Base-by-base conservation (phyloP, 257 asterid genomes). In the Oldenlandia corymbosa region DNA sequence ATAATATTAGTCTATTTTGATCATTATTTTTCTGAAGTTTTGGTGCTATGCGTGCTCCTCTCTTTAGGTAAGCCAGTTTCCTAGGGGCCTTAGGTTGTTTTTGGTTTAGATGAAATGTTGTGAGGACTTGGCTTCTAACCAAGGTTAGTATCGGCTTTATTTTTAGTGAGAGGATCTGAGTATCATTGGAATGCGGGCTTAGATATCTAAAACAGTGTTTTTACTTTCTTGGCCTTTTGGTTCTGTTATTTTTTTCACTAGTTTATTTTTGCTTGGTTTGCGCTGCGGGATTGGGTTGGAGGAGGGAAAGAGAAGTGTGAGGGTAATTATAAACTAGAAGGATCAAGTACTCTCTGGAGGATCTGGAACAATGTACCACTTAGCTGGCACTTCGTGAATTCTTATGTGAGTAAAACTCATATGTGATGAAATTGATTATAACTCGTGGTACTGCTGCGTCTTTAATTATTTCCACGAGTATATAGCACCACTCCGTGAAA, bases 371-470 rank as follows among this genome's bases (percentile, higher is more conserved):
- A 37, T 23, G n/a, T 13, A 41, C 26, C 21, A 26, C 24, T 17
- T 26, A 28, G 18, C 39, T 53, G 59, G n/a, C n/a, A n/a, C n/a
- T n/a, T 53, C 27, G 1, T 58, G 47, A 37, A 5, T 59, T 12
- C 36, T 39, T 59, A 13, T 59, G 28, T 39, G 41, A 34, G 12
- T 39, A 27, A 45, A 53, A 26, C 62, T 52, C 8, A 14, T 37
- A n/a, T n/a, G 10, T 67, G 27, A 20, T 42, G n/a, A 21, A 59
- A 45, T 20, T 34, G 20, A 34, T 67, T 58, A 45, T 32, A 58
- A 28, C 26, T 47, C 42, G 3, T 28, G 45, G 48, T 58, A 48
- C 5, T 26, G 64, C 42, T 30, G 49, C 31, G 17, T 48, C 5
- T 31, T 27, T 39, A 17, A 12, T 58, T 45, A 37, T 23, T 17